A percentile compares a stretch with the other conserved stretches of the same genome.
phyloP scores from a whole-genome alignment of 306 rosid species.

The Mimosa pudica region DNA sequence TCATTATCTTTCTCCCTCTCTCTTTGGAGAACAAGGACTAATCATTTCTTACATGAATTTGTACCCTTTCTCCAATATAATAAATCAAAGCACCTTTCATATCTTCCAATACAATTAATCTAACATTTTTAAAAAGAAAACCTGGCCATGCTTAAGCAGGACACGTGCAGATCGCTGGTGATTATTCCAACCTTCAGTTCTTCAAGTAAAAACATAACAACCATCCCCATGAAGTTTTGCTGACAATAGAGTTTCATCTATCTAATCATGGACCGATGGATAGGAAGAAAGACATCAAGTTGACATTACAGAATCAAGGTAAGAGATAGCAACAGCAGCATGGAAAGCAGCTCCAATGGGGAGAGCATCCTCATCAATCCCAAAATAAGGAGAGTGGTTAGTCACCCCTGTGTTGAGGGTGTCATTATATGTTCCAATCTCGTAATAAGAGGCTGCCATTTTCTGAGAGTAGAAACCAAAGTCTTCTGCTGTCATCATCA shows the following conservation, averaged over 20 bases:
- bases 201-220: background rate
- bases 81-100: too few species aligned
- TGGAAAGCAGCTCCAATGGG: conserved; percentile 58
- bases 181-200: background rate
- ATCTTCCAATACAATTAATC: too few species aligned
- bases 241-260: background rate
- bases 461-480: conserved; percentile 54
- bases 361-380: conserved; percentile 52
- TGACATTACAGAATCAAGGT: conserved; percentile 19
- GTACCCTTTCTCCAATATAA: too few species aligned
- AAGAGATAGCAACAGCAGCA: conserved; percentile 53
- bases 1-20: too few species aligned
- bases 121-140: too few species aligned
- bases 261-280: background rate
- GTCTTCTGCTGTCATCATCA: conserved; percentile 57
- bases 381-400: conserved; percentile 53
- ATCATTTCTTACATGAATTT: too few species aligned
- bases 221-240: background rate
- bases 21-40: too few species aligned
- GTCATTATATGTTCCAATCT: conserved; percentile 44
- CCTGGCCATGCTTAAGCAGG: too few species aligned
- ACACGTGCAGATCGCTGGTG: background rate
- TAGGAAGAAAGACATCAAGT: background rate
- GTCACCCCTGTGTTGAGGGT: conserved; percentile 32
- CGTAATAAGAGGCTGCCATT: conserved; percentile 41